phyloP scores from a whole-genome alignment of 306 rosid species.

The barrel medic (Medicago truncatula) region MtrunA17r5.0-ANR NC_053043.1:854001-854500 shows the following conservation, averaged over 20 bases:
- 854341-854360: constrained; percentile 99
- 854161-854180: constrained; percentile 39
- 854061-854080: constrained; percentile 82
- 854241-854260: constrained; percentile 46
- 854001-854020: constrained; percentile 73
- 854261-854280: constrained; percentile 57
- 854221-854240: constrained; percentile 21
- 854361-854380: constrained; percentile 96
- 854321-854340: constrained; percentile 96
- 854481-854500: constrained; percentile 93
- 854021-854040: constrained; percentile 78
- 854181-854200: constrained; percentile 42
- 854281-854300: constrained; percentile 86
- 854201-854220: constrained; percentile 37
- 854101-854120: constrained; percentile 51
- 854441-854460: constrained; percentile 99
- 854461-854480: constrained; percentile 96
- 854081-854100: constrained; percentile 48
- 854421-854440: constrained; percentile 94
- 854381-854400: constrained; percentile 97
- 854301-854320: constrained; percentile 68
- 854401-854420: constrained; percentile 95
- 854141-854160: constrained; percentile 41
- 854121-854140: constrained; percentile 36
- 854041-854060: constrained; percentile 69